Evolutionary conservation across 2,329 filamentous ascomycete species (phyloP).

Genomic region (Sporothrix schenckii): DNA sequence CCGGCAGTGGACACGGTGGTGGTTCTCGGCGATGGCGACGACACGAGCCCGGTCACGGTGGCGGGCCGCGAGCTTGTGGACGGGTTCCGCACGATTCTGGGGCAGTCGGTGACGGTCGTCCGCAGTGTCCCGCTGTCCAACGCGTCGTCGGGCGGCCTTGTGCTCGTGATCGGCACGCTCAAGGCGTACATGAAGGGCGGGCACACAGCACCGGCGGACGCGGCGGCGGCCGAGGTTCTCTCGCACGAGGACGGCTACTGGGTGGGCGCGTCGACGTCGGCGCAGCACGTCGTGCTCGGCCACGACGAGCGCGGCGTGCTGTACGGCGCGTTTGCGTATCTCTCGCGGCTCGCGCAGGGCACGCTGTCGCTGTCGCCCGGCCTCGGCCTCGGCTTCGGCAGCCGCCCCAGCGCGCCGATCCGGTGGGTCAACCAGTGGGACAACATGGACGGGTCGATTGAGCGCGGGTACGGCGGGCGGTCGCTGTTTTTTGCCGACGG

Average conservation of each 20-base stretch:
- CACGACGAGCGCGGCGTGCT: conserved; percentile 68
- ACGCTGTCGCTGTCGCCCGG: conserved; percentile 47
- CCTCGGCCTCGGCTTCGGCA: conserved; percentile 44
- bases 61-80: background rate
- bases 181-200: background rate
- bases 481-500: conserved; percentile 65
- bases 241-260: conserved; percentile 11
- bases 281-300: conserved; percentile 57
- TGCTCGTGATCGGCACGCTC: background rate
- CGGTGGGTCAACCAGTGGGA: conserved; percentile 77
- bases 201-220: background rate
- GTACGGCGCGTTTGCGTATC: conserved; percentile 70
- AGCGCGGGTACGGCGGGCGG: conserved; percentile 67
- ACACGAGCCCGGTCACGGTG: background rate
- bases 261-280: background rate
- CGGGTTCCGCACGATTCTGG: conserved; percentile 5
- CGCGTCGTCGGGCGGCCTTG: background rate
- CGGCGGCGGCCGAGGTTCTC: background rate
- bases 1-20: background rate
- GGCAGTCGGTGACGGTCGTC: background rate
- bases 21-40: background rate
- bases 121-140: background rate
- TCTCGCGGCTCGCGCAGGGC: conserved; percentile 65
- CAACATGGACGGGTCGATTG: conserved; percentile 68
- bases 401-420: conserved; percentile 62